Base-by-base conservation (phyloP, 768 basidiomycete species). In the Leccinum truebloodii region DNA sequence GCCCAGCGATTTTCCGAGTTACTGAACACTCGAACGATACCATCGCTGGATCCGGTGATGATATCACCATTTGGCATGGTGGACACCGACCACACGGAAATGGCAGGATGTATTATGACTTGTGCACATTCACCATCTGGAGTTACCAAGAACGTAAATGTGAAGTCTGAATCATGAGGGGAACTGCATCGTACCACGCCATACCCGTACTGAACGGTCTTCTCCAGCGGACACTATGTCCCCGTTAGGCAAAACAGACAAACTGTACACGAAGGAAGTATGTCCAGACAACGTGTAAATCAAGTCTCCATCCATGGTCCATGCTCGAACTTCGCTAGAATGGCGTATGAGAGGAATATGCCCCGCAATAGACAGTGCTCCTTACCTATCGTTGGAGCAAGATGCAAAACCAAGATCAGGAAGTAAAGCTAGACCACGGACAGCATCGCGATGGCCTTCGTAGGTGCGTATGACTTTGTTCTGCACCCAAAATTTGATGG, bases 21-120 rank as follows among this genome's bases (percentile, higher is more conserved):
- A 67, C 88, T 95, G 76, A 96, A 99, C 16, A 98, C 82, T 54
- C 97, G 86, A 22, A 98, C 85, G 30, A 87, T 75, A 37, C 89
- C 88, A 71, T 99, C 97, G 62, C 95, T 96, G 55, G 88, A 83
- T 6, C 96, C 95, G 54, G 90, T 94, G 51, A 93, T 90, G 65
- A 99, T 91, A 72, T 98, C 96, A 35, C 91, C 88, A 62, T 94
- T 94, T 1, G 92, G 88, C 81, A 94, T 87, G 6, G 87, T 82
- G 1, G 92, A 87, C 16, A 96, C 92, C 3, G 91, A 78, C 97
- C 97, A 99, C 2, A 99, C 92, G n/a, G 96, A 98, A 58, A 96
- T 92, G 8, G 94, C 94, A 7, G 97, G 95, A 69, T 97, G 94
- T 10, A 92, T 84, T 61, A 99, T 86, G 10, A 89, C 90, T 74